Evolutionary conservation across 164 flowering plant genomes (phyloP), one percentile per base, ranked within the genome.

Genomic region (Vitis cinerea): DNA sequence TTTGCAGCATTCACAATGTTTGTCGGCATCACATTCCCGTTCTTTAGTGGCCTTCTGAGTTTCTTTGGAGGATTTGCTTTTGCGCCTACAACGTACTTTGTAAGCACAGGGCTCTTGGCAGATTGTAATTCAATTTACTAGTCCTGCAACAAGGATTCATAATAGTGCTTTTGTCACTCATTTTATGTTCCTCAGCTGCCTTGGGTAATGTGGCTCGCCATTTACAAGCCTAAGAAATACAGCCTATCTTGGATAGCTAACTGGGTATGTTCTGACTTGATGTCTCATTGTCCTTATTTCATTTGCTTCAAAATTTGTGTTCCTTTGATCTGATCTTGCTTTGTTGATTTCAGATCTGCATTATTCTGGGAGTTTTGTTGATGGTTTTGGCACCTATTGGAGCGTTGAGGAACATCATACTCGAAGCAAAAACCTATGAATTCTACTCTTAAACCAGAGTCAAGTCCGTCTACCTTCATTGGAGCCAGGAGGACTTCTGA

Each of bases 31-130:
- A 80, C 84, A 27, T 82, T 83, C 79, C 89, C 89, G 16, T 86
- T 82, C 78, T 86, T 83, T 53, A 82, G 84, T 15, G 89, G 80
- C 37, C 82, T 85, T n/a, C 85, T 86, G 30, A 77, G 77, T 54
- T 83, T 83, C 75, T 86, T 86, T 55, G 89, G 87, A 51, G 89
- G 87, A 70, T 86, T 86, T 59, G 87, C 85, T 11, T 85, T 87
- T 65, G 84, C 89, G 19, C 88, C 87, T 49, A 85, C 89, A n/a
- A 77, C 89, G 59, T 87, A 87, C 67, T 83, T 85, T 52, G 91
- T 87, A 77, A 85, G 87, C 56, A 37, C 7, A 37, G 44, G 44
- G 44, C 7, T 37, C 3, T 56, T 53, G 8, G 54, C 9, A 15
- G 11, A 17, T 14, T 54, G n/a, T 60, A 3, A 48, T 47, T 47